Evolutionary conservation across 345 rosid genomes (phyloP), one percentile per base, ranked within the genome.

Genomic region (rapeseed (Brassica napus)): DNA sequence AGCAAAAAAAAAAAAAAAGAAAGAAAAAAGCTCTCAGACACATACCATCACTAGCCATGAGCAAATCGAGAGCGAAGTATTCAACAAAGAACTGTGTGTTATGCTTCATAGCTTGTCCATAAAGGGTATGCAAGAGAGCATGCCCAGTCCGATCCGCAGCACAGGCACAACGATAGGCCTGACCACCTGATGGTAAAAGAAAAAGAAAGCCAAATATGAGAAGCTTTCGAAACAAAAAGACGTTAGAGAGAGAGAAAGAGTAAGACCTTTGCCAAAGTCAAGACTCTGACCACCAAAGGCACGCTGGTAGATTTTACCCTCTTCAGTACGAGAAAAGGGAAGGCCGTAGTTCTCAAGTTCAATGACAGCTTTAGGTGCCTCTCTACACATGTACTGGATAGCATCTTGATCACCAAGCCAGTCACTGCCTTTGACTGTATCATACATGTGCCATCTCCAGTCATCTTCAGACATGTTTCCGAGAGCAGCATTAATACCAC

Each of bases 261-360:
- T 23, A 23, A 23, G 2, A 23, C 24, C 99, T 88, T 94, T 94
- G 58, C 99, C 99, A 87, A 90, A 95, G 79, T 95, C 81, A 71
- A 95, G 91, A 85, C 99, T 95, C 82, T 95, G 99, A 82, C 99
- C 99, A 58, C 99, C 99, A 91, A 95, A 95, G n/a, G 98, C 98
- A 71, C 98, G 97, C 82, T 95, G 99, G 83, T 95, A 95, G 77
- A 95, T 93, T 75, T 88, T 89, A 32, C 98, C 99, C 65, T 93
- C 98, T 86, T 95, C 98, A 68, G 98, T 95, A 74, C 98, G 92
- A 83, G 98, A 95, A 84, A 95, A 95, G 3, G 98, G 98, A 34
- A 95, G 71, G 4, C 98, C 99, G 67, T 95, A 93, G 71, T 95
- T 87, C 86, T 95, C 98, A 54, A 95, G 97, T 84, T 95, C 98